Conservation (phyloP, 169 alveolate species). For the Eimeria falciformis region DNA sequence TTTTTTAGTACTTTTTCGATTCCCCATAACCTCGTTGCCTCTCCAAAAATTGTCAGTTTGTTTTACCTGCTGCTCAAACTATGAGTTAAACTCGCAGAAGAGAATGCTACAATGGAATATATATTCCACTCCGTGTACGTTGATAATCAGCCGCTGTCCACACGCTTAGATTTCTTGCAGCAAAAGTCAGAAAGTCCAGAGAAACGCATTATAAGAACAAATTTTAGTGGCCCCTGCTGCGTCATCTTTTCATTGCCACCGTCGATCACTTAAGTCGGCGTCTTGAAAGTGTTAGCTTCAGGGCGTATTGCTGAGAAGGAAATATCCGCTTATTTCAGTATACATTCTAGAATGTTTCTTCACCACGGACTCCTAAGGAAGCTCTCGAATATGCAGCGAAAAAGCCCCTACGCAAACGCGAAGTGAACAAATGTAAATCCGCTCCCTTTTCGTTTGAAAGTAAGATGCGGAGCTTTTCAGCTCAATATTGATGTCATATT, state of each 20-base stretch:
- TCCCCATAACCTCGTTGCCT: neutral
- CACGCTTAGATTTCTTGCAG: constrained; percentile 24
- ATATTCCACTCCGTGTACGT: constrained; percentile 17
- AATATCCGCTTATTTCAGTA: neutral
- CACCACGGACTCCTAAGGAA: constrained; percentile 2
- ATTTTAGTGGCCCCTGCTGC: neutral
- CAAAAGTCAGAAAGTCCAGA: neutral
- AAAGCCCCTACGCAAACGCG: neutral
- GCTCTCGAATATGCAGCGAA: constrained; percentile 32
- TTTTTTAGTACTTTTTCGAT: neutral
- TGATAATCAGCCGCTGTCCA: neutral
- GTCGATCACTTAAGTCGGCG: constrained; percentile 3
- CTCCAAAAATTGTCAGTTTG: neutral
- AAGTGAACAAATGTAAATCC: neutral
- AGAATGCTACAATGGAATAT: constrained; percentile 2
- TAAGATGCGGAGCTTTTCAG: too few species aligned
- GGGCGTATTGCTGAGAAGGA: neutral
- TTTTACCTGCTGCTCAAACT: constrained; percentile 26
- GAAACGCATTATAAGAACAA: constrained; percentile 13
- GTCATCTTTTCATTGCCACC: neutral
- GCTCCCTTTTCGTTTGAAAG: constrained; percentile 12
- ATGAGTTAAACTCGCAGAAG: neutral
- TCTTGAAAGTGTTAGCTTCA: constrained; percentile 22
- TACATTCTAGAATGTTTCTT: neutral
- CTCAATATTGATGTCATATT: too few species aligned